Base-by-base conservation (phyloP, 805 yeast genomes). In the Hanseniaspora opuntiae region DNA sequence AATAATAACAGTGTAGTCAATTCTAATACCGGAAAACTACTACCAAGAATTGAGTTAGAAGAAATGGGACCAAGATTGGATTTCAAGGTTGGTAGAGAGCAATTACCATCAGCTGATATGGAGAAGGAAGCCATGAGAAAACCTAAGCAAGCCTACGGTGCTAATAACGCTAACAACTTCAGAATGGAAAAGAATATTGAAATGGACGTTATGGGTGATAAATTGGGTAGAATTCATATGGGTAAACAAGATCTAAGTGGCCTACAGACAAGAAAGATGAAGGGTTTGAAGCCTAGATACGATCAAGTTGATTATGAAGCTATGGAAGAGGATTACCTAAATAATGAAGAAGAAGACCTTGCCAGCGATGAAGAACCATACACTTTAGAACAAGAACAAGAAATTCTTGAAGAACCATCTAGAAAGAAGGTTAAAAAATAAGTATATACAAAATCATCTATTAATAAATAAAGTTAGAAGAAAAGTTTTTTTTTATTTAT, bases 181-280 rank as follows among this genome's bases (percentile, higher is more conserved):
- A 86, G 82, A 63, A 78, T 86, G 52, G 86, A 78, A 74, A 93
- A 93, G 86, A 93, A 93, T 65, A 81, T 93, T 52, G 82, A 82
- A 58, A 78, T 82, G 45, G 97, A 93, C 67, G 63, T 74, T 54
- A 77, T 93, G 85, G 98, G 98, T 71, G 98, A 93, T 68, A 87
- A 90, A 79, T 76, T 93, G 57, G 98, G 97, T 62, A 85, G 90
- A 71, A 81, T 93, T 63, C 98, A 93, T 67, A 84, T 93, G 69
- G 97, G 96, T 70, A 82, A 82, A 68, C 98, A 93, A 74, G 97
- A 93, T 67, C 74, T 93, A 67, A 75, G 78, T 65, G 82, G 82
- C 68, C 69, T 93, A 66, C 98, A 93, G 72, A 90, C 98, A 6
- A 81, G 98, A 71, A 93, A 93, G 80, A 87, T 93, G 96, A 93